Evolutionary conservation across 495 filamentous ascomycete genomes (phyloP).

Genomic region (Pyronema domesticum): DNA sequence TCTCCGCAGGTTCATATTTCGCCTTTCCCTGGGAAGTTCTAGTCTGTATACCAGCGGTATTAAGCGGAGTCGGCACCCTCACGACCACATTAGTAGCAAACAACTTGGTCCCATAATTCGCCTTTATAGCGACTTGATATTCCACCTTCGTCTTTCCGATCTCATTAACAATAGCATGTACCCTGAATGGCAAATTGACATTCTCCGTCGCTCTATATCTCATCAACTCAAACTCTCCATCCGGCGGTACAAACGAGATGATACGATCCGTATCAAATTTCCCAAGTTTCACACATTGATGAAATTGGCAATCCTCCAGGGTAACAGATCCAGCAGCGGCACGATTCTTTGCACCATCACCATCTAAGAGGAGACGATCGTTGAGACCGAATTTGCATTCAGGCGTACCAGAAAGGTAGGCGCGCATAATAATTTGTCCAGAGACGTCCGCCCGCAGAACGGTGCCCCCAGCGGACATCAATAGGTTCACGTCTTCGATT

Average conservation of each 20-base stretch:
- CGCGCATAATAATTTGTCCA: constrained; percentile 96
- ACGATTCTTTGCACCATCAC: constrained; percentile 74
- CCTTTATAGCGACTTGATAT: constrained; percentile 92
- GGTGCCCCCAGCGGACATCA: constrained; percentile 84
- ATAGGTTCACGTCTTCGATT: constrained; percentile 96
- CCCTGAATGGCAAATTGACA: constrained; percentile 96
- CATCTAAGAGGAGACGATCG: constrained; percentile 79
- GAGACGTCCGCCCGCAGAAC: constrained; percentile 94
- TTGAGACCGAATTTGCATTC: constrained; percentile 99
- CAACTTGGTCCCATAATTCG: constrained; percentile 89
- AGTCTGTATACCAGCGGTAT: constrained; percentile 89
- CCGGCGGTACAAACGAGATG: constrained; percentile 93
- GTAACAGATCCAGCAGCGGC: constrained; percentile 92
- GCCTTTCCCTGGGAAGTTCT: constrained; percentile 88
- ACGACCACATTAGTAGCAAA: constrained; percentile 98
- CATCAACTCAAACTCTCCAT: constrained; percentile 99
- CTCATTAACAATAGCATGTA: constrained; percentile 96
- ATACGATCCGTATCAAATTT: constrained; percentile 96
- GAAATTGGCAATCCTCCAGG: constrained; percentile 96
- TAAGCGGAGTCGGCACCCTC: constrained; percentile 85
- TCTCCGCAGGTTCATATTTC: constrained; percentile 95
- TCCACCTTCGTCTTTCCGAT: constrained; percentile 94
- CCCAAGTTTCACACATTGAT: constrained; percentile 95
- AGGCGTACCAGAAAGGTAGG: constrained; percentile 87
- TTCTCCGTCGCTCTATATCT: constrained; percentile 98